A percentile compares a stretch with the other conserved stretches of the same genome.
These are phyloP conservation scores for Fraxinus sp. DNA, from an alignment of 305 asterid genomes.

Conservation along the genomic window DNA sequence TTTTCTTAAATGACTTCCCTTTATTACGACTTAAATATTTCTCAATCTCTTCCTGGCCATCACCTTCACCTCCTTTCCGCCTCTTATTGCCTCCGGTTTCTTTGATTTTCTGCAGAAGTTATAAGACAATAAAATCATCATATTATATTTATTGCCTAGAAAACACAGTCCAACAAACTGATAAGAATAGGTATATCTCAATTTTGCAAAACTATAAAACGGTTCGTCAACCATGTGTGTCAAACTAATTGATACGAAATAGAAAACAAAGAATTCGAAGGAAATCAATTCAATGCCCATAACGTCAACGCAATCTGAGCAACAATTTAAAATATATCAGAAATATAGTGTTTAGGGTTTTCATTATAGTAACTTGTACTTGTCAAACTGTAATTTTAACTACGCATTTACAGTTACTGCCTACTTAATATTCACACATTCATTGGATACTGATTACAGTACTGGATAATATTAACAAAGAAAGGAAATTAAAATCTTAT, in stretches of 20 bases:
- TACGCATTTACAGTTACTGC: neutral
- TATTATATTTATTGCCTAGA: neutral
- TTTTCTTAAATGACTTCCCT: conserved; percentile 42
- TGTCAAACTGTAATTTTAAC: neutral
- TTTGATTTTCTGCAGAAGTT: conserved; percentile 56
- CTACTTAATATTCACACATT: neutral
- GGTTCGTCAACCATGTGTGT: neutral
- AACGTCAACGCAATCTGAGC: neutral
- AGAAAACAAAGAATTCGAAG: neutral
- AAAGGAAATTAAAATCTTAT: neutral
- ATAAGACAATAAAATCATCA: neutral
- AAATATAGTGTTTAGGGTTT: neutral
- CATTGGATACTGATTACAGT: neutral
- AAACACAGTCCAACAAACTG: neutral
- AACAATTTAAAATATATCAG: neutral
- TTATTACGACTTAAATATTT: conserved; percentile 42
- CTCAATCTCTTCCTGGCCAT: conserved; percentile 46
- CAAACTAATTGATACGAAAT: neutral
- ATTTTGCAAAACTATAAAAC: neutral
- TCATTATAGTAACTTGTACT: neutral
- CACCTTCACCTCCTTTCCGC: conserved; percentile 11
- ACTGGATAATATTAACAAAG: neutral
- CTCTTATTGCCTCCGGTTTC: conserved; percentile 57
- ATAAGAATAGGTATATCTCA: neutral
- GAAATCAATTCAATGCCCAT: neutral